phyloP scores from a whole-genome alignment of 2,329 filamentous ascomycete species.

The Coccinonectria pachysandricola region DNA sequence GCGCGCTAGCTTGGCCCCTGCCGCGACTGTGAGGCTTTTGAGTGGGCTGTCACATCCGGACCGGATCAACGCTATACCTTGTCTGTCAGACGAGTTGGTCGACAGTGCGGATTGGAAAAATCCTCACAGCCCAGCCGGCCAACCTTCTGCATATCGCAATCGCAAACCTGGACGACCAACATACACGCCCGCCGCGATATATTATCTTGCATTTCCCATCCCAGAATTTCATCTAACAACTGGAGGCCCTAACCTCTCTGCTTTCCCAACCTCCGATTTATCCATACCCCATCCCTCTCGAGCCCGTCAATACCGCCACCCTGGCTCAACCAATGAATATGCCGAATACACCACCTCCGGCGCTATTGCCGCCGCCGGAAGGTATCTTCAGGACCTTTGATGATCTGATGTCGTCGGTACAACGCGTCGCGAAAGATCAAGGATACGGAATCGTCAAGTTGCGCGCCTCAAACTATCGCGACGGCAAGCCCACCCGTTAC shows the following conservation, averaged over 20 bases:
- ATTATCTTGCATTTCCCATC: conserved; percentile 1
- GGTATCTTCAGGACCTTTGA: conserved; percentile 51
- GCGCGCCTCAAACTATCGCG: conserved; percentile 52
- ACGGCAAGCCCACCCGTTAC: conserved; percentile 51
- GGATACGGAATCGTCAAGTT: conserved; percentile 54
- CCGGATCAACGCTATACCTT: conserved; percentile 32
- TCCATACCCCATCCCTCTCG: conserved; percentile 5
- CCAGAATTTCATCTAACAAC: no score
- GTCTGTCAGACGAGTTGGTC: conserved; percentile 19
- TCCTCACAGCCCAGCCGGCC: conserved; percentile 30
- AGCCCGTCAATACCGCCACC: conserved; percentile 17
- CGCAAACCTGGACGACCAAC: conserved; percentile 14
- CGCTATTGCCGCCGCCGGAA: conserved; percentile 46
- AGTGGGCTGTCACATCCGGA: conserved; percentile 22
- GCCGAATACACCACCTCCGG: conserved; percentile 37
- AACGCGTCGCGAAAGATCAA: conserved; percentile 50
- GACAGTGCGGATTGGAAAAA: conserved; percentile 35
- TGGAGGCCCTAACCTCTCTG: no score
- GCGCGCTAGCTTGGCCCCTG: conserved; percentile 6
- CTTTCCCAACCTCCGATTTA: no score
- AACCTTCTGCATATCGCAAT: conserved; percentile 21
- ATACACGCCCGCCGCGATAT: conserved; percentile 14
- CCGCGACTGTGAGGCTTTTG: conserved; percentile 17
- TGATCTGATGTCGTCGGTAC: conserved; percentile 46
- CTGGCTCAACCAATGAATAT: conserved; percentile 28